Percentiles rank a stretch among this genome's conserved stretches.
Evolutionary conservation across 495 filamentous ascomycete genomes (phyloP).

Genomic region (Aspergillus carlsbadensis): DNA sequence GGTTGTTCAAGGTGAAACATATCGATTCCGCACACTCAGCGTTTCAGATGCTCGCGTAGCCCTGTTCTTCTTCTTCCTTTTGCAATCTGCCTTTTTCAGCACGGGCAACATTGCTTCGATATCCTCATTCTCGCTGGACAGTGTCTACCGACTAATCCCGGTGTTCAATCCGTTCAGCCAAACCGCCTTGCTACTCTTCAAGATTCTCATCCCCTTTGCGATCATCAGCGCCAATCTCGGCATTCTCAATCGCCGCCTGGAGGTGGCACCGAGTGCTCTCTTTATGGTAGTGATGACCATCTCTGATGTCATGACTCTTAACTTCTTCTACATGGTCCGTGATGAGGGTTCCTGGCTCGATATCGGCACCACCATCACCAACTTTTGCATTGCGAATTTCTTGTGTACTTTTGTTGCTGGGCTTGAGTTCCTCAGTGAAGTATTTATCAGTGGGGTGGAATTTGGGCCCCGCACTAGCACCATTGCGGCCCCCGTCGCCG

Average conservation of each 20-base stretch:
- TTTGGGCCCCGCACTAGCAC: conserved; percentile 42
- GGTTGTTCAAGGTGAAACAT: conserved; percentile 36
- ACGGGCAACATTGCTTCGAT: conserved; percentile 96
- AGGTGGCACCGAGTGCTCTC: conserved; percentile 76
- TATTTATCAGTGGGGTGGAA: conserved; percentile 79
- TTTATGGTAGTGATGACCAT: conserved; percentile 96
- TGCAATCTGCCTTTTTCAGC: conserved; percentile 96
- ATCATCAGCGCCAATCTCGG: conserved; percentile 92
- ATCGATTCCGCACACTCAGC: conserved; percentile 66
- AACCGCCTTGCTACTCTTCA: conserved; percentile 80
- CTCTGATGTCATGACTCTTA: conserved; percentile 87
- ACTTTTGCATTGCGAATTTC: conserved; percentile 88
- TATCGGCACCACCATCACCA: conserved; percentile 92
- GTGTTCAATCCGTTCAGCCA: conserved; percentile 94
- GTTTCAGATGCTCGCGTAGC: conserved; percentile 82
- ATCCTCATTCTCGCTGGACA: conserved; percentile 91
- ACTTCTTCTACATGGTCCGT: conserved; percentile 96
- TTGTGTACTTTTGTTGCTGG: conserved; percentile 88
- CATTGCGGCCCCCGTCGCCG: background rate
- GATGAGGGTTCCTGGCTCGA: conserved; percentile 98
- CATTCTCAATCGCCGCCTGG: conserved; percentile 82
- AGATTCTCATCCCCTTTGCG: conserved; percentile 91
- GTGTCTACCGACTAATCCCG: conserved; percentile 86
- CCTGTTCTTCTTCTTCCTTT: conserved; percentile 90
- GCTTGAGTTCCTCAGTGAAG: conserved; percentile 81